phyloP scores from a whole-genome alignment of 2,329 filamentous ascomycete species.

The Colletotrichum chlorophyti region DNA sequence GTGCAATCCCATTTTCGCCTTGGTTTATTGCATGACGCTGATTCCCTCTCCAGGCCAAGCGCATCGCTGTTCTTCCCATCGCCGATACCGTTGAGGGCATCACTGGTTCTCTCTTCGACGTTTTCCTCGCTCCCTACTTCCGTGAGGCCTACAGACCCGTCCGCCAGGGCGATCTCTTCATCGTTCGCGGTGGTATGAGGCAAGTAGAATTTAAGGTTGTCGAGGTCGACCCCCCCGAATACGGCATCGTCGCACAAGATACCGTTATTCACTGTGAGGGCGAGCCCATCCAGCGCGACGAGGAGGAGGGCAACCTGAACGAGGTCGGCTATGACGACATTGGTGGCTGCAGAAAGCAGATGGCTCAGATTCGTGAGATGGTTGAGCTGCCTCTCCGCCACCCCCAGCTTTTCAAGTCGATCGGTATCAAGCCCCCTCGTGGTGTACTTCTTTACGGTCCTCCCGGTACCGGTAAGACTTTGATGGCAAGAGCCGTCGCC shows the following conservation, averaged over 20 bases:
- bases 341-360: constrained; percentile 98
- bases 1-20: constrained; percentile 43
- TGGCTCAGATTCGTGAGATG: constrained; percentile 99
- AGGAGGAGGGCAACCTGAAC: constrained; percentile 98
- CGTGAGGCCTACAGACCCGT: constrained; percentile 98
- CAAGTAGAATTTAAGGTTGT: constrained; percentile 99
- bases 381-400: constrained; percentile 96
- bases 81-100: constrained; percentile 98
- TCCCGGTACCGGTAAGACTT: constrained; percentile 98
- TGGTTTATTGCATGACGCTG: constrained; percentile 34
- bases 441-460: constrained; percentile 97
- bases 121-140: constrained; percentile 99
- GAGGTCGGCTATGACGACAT: constrained; percentile 99
- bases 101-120: constrained; percentile 96
- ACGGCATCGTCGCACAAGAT: constrained; percentile 97
- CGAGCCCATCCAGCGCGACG: constrained; percentile 93
- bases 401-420: constrained; percentile 99
- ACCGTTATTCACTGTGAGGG: constrained; percentile 99
- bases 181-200: constrained; percentile 95
- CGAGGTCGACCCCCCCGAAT: constrained; percentile 97
- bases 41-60: constrained; percentile 76
- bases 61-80: constrained; percentile 96
- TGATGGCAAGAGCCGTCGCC: constrained; percentile 98
- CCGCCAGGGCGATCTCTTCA: constrained; percentile 97
- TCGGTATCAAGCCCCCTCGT: constrained; percentile 98